These are phyloP conservation scores for Lachancea lanzarotensis DNA, from an alignment of 805 yeast genomes.

Conservation along the genomic window DNA sequence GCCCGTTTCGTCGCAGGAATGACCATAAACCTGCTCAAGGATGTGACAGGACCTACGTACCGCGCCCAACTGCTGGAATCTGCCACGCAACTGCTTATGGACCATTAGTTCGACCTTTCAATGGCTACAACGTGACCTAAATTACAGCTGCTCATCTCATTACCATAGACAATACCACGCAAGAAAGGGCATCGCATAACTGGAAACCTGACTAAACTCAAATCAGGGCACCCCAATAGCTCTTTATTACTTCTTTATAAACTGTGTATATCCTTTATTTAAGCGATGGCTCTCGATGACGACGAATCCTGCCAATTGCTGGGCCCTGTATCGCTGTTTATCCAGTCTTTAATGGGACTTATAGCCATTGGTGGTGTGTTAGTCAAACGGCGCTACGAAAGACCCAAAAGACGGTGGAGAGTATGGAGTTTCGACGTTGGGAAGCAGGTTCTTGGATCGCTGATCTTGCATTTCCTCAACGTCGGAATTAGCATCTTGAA, in stretches of 20 bases:
- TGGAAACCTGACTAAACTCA: background rate
- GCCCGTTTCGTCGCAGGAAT: constrained; percentile 28
- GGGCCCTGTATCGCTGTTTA: constrained; percentile 79
- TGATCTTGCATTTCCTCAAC: constrained; percentile 76
- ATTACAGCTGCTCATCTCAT: no score
- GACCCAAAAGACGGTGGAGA: constrained; percentile 80
- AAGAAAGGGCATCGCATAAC: background rate
- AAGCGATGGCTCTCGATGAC: background rate
- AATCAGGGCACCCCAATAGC: background rate
- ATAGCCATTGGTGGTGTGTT: constrained; percentile 69
- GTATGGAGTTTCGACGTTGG: constrained; percentile 88
- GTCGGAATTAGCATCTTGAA: constrained; percentile 58
- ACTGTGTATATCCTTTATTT: background rate
- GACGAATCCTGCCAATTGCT: constrained; percentile 48
- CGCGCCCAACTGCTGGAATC: constrained; percentile 11
- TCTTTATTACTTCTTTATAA: background rate
- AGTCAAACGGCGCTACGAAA: constrained; percentile 69
- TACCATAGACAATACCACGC: background rate
- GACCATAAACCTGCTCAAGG: constrained; percentile 10
- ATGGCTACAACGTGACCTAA: no score
- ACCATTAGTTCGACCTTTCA: background rate
- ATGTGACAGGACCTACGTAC: constrained; percentile 9
- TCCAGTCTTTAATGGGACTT: constrained; percentile 72
- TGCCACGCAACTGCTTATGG: constrained; percentile 7
- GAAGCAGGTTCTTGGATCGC: constrained; percentile 83